Evolutionary conservation across 768 basidiomycete genomes (phyloP), one percentile per base, ranked within the genome.

Genomic region (Neoboletus magnificus): DNA sequence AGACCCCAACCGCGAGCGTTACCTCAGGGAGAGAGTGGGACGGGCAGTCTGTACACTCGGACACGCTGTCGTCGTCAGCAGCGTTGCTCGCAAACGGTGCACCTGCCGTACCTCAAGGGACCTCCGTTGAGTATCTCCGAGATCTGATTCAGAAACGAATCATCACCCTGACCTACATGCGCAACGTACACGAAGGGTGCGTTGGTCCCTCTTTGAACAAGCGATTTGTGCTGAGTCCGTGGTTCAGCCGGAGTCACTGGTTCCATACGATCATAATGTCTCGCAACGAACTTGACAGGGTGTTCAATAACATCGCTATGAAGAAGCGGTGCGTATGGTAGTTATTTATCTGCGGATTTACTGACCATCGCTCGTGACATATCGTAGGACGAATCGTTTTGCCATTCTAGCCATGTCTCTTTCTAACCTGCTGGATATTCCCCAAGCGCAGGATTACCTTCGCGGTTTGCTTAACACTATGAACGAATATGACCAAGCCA

Each of bases 361-460:
- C 53, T 60, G 39, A 63, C 11, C n/a, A n/a, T 45, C 44, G 5
- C 44, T 45, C 18, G 32, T 51, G 57, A 54, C 54, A 53, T 40
- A 27, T 52, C 37, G 12, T 65, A 93, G 93, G 54, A 91, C 93
- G 37, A 80, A 79, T 62, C 88, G 91, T 43, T 94, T 91, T 65
- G 85, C 91, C 43, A 80, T 90, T 53, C 84, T 95, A 29, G 93
- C 87, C 5, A 87, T 95, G 84, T 93, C 91, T 10, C 79, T 96
- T 39, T 87, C 90, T 41, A 84, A 83, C 54, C 73, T 92, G 9
- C 81, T 94, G 54, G 93, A 95, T 61, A 87, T 93, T 42, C 79
- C 84, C 54, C 85, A 89, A 54, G 84, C 92, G 0, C 79, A 83
- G 45, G 93, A 96, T 67, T 83, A 92, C 46, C 79, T 95, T 23